Percentiles rank a stretch among this genome's conserved stretches.
These are phyloP conservation scores for Rhodomyrtus psidioides DNA, from an alignment of 441 rosid species.

Conservation along the genomic window DNA sequence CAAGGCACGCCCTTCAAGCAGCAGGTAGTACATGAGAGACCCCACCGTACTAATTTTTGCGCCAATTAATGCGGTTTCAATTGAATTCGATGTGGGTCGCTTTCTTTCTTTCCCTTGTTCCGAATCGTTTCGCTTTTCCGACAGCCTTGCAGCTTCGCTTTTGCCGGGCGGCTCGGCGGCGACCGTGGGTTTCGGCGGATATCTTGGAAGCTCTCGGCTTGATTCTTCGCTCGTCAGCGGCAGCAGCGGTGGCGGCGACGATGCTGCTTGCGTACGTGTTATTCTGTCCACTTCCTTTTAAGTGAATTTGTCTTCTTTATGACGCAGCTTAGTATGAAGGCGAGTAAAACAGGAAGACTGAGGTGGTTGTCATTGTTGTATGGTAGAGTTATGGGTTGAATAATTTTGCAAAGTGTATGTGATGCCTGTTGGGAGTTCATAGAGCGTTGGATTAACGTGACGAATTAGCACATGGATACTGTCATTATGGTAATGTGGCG, in stretches of 20 bases:
- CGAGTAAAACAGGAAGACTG: background rate
- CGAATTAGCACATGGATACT: background rate
- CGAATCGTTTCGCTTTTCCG: too few species aligned
- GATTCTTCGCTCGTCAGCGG: conserved; percentile 35
- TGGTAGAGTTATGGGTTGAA: background rate
- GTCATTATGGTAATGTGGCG: background rate
- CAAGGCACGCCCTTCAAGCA: conserved; percentile 97
- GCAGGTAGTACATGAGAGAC: conserved; percentile 40
- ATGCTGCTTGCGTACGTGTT: conserved; percentile 38
- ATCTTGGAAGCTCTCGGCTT: conserved; percentile 75
- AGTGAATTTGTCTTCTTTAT: background rate
- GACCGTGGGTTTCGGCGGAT: conserved; percentile 90
- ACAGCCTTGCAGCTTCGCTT: conserved; percentile 80
- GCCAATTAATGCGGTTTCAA: background rate
- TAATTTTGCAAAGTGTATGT: background rate
- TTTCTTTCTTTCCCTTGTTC: background rate
- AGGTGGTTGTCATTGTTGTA: background rate
- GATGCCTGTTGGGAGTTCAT: background rate
- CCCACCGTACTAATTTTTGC: too few species aligned
- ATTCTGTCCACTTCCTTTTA: background rate
- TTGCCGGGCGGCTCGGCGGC: conserved; percentile 63
- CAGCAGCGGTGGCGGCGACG: conserved; percentile 29
- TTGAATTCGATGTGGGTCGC: background rate
- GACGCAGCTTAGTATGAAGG: background rate
- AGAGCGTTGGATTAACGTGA: background rate